Evolutionary conservation across 2,329 filamentous ascomycete genomes (phyloP).

Genomic region (Diaporthe vaccinii): DNA sequence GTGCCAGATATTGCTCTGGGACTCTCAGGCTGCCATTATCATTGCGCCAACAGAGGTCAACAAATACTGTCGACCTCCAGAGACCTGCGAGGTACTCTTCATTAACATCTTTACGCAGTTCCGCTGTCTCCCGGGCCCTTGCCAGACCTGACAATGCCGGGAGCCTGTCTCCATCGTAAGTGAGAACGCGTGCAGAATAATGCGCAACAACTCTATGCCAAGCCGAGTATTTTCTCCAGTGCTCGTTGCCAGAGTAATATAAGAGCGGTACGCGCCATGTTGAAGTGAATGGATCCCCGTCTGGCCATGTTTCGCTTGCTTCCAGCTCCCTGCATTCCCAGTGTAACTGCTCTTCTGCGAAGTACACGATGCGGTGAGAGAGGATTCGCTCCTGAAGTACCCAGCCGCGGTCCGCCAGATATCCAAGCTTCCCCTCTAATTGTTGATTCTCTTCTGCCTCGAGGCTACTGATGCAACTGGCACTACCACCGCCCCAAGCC

Average conservation of each 20-base stretch:
- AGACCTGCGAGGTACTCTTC: not conserved
- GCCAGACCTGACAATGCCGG: not conserved
- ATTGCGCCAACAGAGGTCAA: not conserved
- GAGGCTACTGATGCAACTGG: not conserved
- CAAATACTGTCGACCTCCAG: not conserved
- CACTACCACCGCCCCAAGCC: too few species aligned
- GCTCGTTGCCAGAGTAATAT: not conserved
- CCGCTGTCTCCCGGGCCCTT: not conserved
- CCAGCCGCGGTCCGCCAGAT: constrained; percentile 26
- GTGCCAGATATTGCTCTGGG: not conserved
- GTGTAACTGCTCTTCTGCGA: constrained; percentile 4
- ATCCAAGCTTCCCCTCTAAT: not conserved
- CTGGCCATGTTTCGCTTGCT: constrained; percentile 17
- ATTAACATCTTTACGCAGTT: not conserved
- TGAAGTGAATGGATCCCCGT: not conserved
- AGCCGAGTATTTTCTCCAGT: not conserved
- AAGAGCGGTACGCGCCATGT: not conserved
- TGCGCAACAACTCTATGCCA: not conserved
- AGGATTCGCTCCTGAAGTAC: constrained; percentile 19
- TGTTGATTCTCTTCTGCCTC: not conserved
- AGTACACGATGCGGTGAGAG: constrained; percentile 21
- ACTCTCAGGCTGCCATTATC: accelerated
- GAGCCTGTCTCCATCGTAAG: not conserved
- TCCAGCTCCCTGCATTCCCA: constrained; percentile 28
- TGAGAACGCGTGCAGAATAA: not conserved